Conservation (phyloP, 495 filamentous ascomycete species). For the Sordaria brevicollis region DNA sequence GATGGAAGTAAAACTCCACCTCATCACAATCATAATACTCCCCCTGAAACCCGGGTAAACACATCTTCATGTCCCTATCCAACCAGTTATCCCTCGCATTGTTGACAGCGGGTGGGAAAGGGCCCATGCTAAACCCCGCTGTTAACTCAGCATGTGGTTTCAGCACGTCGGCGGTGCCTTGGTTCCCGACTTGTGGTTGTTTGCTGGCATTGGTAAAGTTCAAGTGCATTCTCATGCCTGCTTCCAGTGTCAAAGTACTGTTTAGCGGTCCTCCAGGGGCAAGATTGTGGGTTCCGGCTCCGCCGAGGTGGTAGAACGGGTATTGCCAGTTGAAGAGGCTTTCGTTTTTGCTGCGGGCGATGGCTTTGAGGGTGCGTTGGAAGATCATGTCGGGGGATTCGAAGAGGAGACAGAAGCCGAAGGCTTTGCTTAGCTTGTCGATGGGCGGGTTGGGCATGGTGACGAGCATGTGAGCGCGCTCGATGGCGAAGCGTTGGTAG, state of each 20-base stretch:
- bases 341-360: conserved; percentile 32
- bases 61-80: conserved; percentile 32
- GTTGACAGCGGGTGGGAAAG: conserved; percentile 19
- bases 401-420: conserved; percentile 54
- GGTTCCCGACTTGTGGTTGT: conserved; percentile 18
- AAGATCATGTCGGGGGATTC: conserved; percentile 40
- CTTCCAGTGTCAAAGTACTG: neutral
- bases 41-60: conserved; percentile 44
- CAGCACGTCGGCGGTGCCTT: conserved; percentile 18
- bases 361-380: conserved; percentile 30
- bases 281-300: conserved; percentile 45
- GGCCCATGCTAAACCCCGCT: conserved; percentile 32
- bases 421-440: conserved; percentile 42
- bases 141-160: conserved; percentile 18
- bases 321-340: conserved; percentile 48
- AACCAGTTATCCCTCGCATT: conserved; percentile 17
- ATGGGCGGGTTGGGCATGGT: conserved; percentile 41
- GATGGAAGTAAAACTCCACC: conserved; percentile 56
- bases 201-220: too few species aligned
- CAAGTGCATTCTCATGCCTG: neutral
- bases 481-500: conserved; percentile 55
- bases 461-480: conserved; percentile 53
- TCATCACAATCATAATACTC: conserved; percentile 69
- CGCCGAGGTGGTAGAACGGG: conserved; percentile 57
- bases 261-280: neutral